A percentile compares a stretch with the other conserved stretches of the same genome.
Evolutionary conservation across 768 basidiomycete species (phyloP).

Genomic region (Pisolithus tinctorius): DNA sequence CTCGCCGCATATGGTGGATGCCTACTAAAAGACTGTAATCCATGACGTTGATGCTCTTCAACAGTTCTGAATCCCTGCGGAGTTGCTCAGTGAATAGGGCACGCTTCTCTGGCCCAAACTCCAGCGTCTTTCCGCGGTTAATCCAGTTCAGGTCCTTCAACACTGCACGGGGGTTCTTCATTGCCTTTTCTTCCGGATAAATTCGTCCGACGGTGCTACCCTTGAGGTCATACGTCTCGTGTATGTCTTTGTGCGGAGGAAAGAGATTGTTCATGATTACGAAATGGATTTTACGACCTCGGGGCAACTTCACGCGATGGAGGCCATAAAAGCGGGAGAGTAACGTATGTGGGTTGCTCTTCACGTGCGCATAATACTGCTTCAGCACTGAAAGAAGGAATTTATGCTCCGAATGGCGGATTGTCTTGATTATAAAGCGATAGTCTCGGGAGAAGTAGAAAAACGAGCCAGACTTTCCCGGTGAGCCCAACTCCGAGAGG

Average conservation of each 20-base stretch:
- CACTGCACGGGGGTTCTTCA: slow-evolving; percentile 78
- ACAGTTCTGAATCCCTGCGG: slow-evolving; percentile 76
- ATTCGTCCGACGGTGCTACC: slow-evolving; percentile 86
- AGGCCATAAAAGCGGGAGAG: slow-evolving; percentile 94
- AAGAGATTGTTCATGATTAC: slow-evolving; percentile 99
- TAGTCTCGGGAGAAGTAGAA: slow-evolving; percentile 99
- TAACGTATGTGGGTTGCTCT: slow-evolving; percentile 87
- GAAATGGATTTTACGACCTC: slow-evolving; percentile 94
- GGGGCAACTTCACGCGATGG: slow-evolving; percentile 94
- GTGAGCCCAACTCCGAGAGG: slow-evolving; percentile 93
- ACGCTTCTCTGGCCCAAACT: slow-evolving; percentile 94
- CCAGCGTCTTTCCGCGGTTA: slow-evolving; percentile 63
- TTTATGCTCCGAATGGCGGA: slow-evolving; percentile 89
- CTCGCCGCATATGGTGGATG: slow-evolving; percentile 85
- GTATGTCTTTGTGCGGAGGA: slow-evolving; percentile 93
- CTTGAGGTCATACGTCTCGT: slow-evolving; percentile 97
- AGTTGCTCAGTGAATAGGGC: slow-evolving; percentile 89
- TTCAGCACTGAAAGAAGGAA: slow-evolving; percentile 82
- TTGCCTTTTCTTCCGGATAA: slow-evolving; percentile 77
- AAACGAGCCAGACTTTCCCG: slow-evolving; percentile 97
- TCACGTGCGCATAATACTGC: slow-evolving; percentile 80
- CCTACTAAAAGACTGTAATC: slow-evolving; percentile 95
- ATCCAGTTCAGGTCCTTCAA: slow-evolving; percentile 98
- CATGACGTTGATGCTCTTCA: slow-evolving; percentile 85
- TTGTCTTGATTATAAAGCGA: slow-evolving; percentile 99